These are phyloP conservation scores for Metschnikowia hibisci DNA, from an alignment of 805 yeast species.

Conservation along the genomic window DNA sequence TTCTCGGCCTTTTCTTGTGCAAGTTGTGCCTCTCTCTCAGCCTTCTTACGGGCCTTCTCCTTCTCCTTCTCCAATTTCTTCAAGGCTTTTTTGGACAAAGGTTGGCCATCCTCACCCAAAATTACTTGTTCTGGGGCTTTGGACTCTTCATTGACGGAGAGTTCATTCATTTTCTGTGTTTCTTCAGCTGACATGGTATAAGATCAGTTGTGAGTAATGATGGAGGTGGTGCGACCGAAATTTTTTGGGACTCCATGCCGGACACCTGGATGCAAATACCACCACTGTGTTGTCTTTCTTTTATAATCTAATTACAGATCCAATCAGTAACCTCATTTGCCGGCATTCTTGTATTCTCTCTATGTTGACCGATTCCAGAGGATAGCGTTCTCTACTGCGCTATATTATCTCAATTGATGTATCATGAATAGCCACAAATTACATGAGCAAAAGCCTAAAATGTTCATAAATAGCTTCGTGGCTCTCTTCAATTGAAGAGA, in stretches of 20 bases:
- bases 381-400: too few species aligned
- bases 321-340: too few species aligned
- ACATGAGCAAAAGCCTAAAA: too few species aligned
- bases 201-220: constrained; percentile 2
- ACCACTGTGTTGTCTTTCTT: too few species aligned
- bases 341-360: not conserved
- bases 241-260: constrained; percentile 4
- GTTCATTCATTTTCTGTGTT: constrained; percentile 15
- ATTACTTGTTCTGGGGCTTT: constrained; percentile 25
- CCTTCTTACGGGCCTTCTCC: constrained; percentile 90
- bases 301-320: not conserved
- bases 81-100: constrained; percentile 87
- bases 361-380: too few species aligned
- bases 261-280: constrained; percentile 3
- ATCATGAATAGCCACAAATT: too few species aligned
- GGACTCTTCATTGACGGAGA: constrained; percentile 16
- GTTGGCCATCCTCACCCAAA: constrained; percentile 74
- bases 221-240: constrained; percentile 2
- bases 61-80: constrained; percentile 91
- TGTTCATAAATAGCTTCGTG: too few species aligned
- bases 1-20: constrained; percentile 84
- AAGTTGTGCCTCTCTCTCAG: constrained; percentile 83
- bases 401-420: too few species aligned
- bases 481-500: too few species aligned
- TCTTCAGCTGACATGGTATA: constrained; percentile 17